Evolutionary conservation across 306 rosid species (phyloP).

Genomic region (Hylodesmum podocarpum): DNA sequence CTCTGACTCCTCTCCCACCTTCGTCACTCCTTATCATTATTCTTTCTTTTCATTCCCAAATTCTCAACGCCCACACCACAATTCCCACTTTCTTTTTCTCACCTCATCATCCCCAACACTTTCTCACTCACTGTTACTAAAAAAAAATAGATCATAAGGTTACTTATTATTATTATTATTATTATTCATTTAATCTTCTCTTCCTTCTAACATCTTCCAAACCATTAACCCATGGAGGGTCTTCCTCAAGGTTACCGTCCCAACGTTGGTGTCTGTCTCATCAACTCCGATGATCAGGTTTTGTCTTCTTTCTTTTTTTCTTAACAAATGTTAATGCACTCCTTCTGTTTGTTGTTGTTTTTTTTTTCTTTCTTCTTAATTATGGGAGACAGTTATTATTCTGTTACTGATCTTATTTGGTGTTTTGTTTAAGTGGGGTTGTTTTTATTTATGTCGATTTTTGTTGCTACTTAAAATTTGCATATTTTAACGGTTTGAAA

Average conservation of each 20-base stretch:
- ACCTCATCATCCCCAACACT: neutral
- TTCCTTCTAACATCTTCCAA: neutral
- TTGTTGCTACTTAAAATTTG: neutral
- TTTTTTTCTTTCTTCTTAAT: neutral
- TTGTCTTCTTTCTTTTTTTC: neutral
- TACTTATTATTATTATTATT: no score
- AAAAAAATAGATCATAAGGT: neutral
- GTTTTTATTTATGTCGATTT: neutral
- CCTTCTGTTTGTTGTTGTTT: neutral
- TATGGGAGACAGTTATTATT: neutral
- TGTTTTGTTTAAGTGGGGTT: neutral
- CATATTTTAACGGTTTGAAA: neutral
- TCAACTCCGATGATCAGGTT: conserved; percentile 81
- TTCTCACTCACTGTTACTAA: neutral
- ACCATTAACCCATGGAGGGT: conserved; percentile 66
- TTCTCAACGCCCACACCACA: conserved; percentile 28
- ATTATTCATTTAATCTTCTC: no score
- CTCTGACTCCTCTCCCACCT: conserved; percentile 24
- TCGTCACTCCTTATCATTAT: conserved; percentile 29
- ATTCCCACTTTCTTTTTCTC: no score
- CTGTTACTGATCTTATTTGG: neutral
- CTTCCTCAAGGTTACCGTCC: conserved; percentile 96
- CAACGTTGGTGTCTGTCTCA: conserved; percentile 97
- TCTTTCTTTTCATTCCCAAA: neutral
- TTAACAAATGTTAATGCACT: neutral